Evolutionary conservation across 1,284 basidiomycete species (phyloP).

Genomic region (Kwoniella shivajii): DNA sequence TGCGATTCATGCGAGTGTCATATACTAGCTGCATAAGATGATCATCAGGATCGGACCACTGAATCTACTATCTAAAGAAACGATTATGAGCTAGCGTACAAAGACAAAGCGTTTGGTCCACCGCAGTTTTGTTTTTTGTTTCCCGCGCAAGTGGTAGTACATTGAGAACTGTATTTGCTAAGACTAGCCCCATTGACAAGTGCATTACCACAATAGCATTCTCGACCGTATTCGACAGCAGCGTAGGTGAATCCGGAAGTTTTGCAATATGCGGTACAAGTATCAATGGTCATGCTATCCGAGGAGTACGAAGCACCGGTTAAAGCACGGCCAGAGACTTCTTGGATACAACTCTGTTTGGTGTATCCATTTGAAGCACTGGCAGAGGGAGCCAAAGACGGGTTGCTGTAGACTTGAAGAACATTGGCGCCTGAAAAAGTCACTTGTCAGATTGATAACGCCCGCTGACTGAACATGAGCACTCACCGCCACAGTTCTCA

Average conservation of each 20-base stretch:
- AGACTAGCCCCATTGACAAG: conserved; percentile 23
- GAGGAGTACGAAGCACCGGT: conserved; percentile 20
- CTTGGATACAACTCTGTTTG: conserved; percentile 16
- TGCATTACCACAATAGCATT: conserved; percentile 27
- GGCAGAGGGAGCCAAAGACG: conserved; percentile 22
- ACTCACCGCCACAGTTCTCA: conserved; percentile 33
- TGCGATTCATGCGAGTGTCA: too few relatives aligned
- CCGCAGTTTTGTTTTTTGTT: conserved; percentile 23
- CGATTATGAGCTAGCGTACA: conserved; percentile 14
- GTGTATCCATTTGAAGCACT: conserved; percentile 15
- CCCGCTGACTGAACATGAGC: conserved; percentile 26
- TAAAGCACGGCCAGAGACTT: conserved; percentile 31
- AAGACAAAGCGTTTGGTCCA: conserved; percentile 25
- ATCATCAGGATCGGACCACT: too few relatives aligned
- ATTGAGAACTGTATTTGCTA: conserved; percentile 23
- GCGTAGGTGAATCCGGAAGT: conserved; percentile 26
- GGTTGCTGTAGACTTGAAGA: conserved; percentile 24
- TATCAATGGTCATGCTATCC: conserved; percentile 33
- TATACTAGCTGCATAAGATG: too few relatives aligned
- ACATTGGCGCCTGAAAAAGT: conserved; percentile 12
- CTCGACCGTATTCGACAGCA: conserved; percentile 25
- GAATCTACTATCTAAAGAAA: too few relatives aligned
- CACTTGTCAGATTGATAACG: conserved; percentile 20
- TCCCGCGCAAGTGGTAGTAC: conserved; percentile 29
- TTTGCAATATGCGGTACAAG: conserved; percentile 30